phyloP scores from a whole-genome alignment of 768 basidiomycete genomes.

The Calvatia gigantea region DNA sequence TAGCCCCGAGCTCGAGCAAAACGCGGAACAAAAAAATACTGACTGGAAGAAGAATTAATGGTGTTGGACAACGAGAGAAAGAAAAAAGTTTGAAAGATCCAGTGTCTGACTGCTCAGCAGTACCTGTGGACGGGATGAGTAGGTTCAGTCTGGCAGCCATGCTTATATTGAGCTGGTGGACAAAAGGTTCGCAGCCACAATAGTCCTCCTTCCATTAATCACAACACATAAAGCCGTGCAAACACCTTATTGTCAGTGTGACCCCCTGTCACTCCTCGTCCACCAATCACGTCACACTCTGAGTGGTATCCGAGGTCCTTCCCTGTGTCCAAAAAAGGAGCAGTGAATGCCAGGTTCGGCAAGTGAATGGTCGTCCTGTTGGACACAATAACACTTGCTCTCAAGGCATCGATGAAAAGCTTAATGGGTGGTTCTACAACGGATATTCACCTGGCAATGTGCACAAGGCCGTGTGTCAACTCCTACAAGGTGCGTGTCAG shows the following conservation, averaged over 20 bases:
- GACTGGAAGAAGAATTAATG: slow-evolving; percentile 11
- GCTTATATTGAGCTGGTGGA: slow-evolving; percentile 19
- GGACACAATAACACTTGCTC: not conserved
- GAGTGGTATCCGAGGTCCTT: not conserved
- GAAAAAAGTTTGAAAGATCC: not conserved
- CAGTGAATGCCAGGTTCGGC: not conserved
- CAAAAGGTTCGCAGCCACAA: slow-evolving; percentile 11
- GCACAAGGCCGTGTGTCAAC: not conserved
- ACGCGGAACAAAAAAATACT: slow-evolving; percentile 12
- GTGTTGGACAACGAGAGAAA: not conserved
- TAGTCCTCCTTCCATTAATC: not conserved
- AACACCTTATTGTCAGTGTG: slow-evolving; percentile 11
- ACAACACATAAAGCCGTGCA: slow-evolving; percentile 8
- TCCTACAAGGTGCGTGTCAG: not conserved
- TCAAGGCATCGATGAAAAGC: not conserved
- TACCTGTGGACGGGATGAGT: slow-evolving; percentile 16
- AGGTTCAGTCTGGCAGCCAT: not conserved
- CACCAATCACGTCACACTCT: not conserved
- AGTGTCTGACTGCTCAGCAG: slow-evolving; percentile 10
- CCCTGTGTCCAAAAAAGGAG: slow-evolving; percentile 8
- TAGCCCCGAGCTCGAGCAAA: not conserved
- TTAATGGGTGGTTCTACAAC: not conserved
- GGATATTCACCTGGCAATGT: not conserved
- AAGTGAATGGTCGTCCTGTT: not conserved
- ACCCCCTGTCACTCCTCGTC: not conserved